These are phyloP conservation scores for Batkoa obscura DNA, from an alignment of 371 early-diverging fungal genomes.

Conservation along the genomic window DNA sequence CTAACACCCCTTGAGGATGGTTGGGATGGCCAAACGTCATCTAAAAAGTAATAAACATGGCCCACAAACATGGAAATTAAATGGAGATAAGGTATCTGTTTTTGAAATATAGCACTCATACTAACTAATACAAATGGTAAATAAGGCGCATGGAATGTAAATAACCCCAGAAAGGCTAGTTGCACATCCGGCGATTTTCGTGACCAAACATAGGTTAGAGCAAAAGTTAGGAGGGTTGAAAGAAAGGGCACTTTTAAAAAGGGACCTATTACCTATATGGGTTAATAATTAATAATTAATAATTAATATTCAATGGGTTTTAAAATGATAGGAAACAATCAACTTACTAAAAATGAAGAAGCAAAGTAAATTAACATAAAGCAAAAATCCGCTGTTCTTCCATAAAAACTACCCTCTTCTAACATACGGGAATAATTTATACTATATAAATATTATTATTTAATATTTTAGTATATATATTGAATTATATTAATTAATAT, in stretches of 20 bases:
- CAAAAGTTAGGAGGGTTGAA: conserved; percentile 62
- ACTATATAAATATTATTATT: conserved; percentile 16
- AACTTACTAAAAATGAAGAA: conserved; percentile 31
- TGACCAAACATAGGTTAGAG: conserved; percentile 90
- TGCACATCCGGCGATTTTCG: conserved; percentile 71
- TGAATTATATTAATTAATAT: background rate
- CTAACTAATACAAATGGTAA: conserved; percentile 75
- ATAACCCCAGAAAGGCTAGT: conserved; percentile 71
- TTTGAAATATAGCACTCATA: conserved; percentile 25
- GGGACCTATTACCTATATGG: conserved; percentile 37
- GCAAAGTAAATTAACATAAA: conserved; percentile 63
- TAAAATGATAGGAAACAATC: background rate
- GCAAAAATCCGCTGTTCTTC: conserved; percentile 74
- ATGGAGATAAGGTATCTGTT: conserved; percentile 54
- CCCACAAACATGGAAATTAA: conserved; percentile 72
- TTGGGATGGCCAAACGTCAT: conserved; percentile 82
- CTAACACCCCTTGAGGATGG: conserved; percentile 32
- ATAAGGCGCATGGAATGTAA: conserved; percentile 81
- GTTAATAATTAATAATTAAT: background rate
- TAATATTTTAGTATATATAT: conserved; percentile 1
- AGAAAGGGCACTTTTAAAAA: conserved; percentile 60
- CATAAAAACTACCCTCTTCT: conserved; percentile 84
- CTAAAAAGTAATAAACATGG: conserved; percentile 84
- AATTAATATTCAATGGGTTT: background rate
- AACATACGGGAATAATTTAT: conserved; percentile 76